Evolutionary conservation across 148 eudicot species (phyloP), one percentile per base, ranked within the genome.

Genomic region (Chenopodium album): DNA sequence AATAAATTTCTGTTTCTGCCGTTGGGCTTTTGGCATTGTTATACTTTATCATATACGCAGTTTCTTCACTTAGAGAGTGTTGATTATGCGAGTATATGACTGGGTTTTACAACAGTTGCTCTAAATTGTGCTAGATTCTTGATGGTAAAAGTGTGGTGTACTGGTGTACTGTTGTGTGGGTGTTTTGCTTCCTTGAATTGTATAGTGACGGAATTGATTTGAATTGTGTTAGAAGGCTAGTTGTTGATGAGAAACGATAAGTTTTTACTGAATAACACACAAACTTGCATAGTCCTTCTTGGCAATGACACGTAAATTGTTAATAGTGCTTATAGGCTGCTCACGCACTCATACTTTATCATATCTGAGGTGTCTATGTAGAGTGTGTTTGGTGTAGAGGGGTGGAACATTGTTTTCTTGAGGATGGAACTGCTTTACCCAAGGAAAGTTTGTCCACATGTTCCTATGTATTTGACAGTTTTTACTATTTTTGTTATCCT

Each of bases 101-200:
- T 66, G 72, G 54, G 12, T 50, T 50, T 50, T 50, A 2, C 14
- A 50, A 14, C 62, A 17, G 22, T 56, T 19, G 17, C 22, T 56
- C 20, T 17, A 19, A 14, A 14, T 5, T 56, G 17, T 56, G 22
- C 62, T 56, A 14, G 62, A 56, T 56, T 56, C 22, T 56, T 56
- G 62, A 56, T 56, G 62, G 47, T 1, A 1, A 29, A 17, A 76
- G 54, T 32, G 71, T 37, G 29, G 50, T 54, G 60, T 54, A 54
- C 60, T 2, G 5, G 60, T 11, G 22, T 48, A 9, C 14, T 9
- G 13, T 48, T 48, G 44, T 52, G 56, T 52, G 26, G 34, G 20
- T 76, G 78, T 76, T 67, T 8, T 32, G 12, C 28, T 79, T 70
- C 54, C 76, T 72, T 41, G 23, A 71, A 41, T 41, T 14, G 3